Conservation (phyloP, 2,329 filamentous ascomycete genomes). For the Capronia epimyces region DNA sequence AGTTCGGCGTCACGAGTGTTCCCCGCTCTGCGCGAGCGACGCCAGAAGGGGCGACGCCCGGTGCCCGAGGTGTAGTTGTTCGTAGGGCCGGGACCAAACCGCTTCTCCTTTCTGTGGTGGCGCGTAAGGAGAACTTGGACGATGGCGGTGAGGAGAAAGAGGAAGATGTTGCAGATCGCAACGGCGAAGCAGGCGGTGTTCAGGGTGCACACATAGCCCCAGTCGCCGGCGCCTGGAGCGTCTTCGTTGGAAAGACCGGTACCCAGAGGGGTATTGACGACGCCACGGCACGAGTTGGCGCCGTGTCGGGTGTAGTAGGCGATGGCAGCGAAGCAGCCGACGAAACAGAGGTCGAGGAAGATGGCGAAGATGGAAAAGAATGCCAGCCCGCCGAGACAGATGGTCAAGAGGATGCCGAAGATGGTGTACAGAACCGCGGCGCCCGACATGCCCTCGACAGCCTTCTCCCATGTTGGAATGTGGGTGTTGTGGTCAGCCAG, state of each 20-base stretch:
- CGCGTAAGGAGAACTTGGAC: slow-evolving; percentile 64
- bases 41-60: slow-evolving; percentile 45
- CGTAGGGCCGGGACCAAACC: slow-evolving; percentile 59
- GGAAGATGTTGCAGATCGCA: slow-evolving; percentile 72
- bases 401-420: slow-evolving; percentile 66
- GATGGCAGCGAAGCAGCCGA: slow-evolving; percentile 73
- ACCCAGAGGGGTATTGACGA: slow-evolving; percentile 64
- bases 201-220: slow-evolving; percentile 61
- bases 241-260: slow-evolving; percentile 51
- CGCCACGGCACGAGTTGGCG: slow-evolving; percentile 58
- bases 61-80: slow-evolving; percentile 64
- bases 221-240: slow-evolving; percentile 46
- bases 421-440: slow-evolving; percentile 68
- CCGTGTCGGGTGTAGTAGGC: slow-evolving; percentile 69
- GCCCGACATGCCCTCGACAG: slow-evolving; percentile 73
- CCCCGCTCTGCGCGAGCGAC: slow-evolving; percentile 36
- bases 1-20: slow-evolving; percentile 43
- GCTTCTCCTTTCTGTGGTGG: slow-evolving; percentile 69
- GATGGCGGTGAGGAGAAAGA: slow-evolving; percentile 68
- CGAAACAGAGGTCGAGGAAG: slow-evolving; percentile 70
- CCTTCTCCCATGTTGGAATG: slow-evolving; percentile 63
- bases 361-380: slow-evolving; percentile 70
- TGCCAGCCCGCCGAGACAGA: slow-evolving; percentile 68
- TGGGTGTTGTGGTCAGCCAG: slow-evolving; percentile 58
- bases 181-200: slow-evolving; percentile 74